Evolutionary conservation across 176 grass and related monocot genomes (phyloP).

Genomic region (Chrysopogon serrulatus): DNA sequence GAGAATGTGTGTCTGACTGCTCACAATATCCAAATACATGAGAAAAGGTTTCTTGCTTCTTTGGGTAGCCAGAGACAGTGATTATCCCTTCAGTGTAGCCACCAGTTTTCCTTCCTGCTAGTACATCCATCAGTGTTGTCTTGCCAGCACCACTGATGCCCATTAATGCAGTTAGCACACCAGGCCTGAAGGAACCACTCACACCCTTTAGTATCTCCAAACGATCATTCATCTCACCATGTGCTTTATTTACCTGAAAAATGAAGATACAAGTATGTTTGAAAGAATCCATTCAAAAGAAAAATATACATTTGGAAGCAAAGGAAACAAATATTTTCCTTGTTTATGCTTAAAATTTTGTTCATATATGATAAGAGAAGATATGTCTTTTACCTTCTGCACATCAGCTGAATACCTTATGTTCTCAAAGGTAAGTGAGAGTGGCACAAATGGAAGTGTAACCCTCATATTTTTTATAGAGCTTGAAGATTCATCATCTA

Average conservation of each 20-base stretch:
- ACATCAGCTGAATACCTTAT: conserved; percentile 62
- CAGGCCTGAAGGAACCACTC: conserved; percentile 37
- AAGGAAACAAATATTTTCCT: background rate
- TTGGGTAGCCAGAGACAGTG: conserved; percentile 16
- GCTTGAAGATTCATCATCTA: conserved; percentile 13
- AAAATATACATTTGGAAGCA: background rate
- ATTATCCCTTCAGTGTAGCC: conserved; percentile 32
- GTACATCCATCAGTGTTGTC: conserved; percentile 34
- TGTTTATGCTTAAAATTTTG: background rate
- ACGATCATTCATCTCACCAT: background rate
- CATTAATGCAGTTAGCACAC: conserved; percentile 41
- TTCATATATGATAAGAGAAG: background rate
- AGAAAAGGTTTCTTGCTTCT: conserved; percentile 41
- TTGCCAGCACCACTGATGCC: conserved; percentile 36
- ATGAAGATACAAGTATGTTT: no score
- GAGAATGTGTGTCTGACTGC: conserved; percentile 26
- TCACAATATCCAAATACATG: conserved; percentile 36
- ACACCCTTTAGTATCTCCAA: conserved; percentile 32
- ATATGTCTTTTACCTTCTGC: conserved; percentile 37
- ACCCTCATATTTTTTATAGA: conserved; percentile 24
- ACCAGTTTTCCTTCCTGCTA: conserved; percentile 33
- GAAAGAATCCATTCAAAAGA: background rate
- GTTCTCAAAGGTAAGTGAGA: conserved; percentile 54
- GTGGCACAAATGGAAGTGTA: conserved; percentile 53
- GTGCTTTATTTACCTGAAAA: conserved; percentile 19